Percentiles rank a stretch among this genome's conserved stretches.
phyloP scores from a whole-genome alignment of 768 basidiomycete genomes.

The Grammothele lineata region DNA sequence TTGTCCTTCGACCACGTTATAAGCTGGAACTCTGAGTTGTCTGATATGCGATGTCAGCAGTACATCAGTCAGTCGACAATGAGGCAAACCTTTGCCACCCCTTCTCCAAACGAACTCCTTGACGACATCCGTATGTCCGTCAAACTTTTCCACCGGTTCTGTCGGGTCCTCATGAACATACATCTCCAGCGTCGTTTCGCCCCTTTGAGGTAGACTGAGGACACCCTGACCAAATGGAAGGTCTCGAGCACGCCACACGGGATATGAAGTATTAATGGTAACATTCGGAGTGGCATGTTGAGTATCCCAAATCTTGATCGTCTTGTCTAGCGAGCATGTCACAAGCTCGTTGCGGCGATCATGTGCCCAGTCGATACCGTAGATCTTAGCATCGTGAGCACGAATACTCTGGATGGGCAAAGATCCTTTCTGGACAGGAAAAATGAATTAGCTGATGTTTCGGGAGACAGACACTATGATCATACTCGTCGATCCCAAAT shows the following conservation, averaged over 20 bases:
- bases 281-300: slow-evolving; percentile 23
- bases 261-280: slow-evolving; percentile 71
- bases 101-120: slow-evolving; percentile 98
- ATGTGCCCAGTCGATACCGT: slow-evolving; percentile 97
- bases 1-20: slow-evolving; percentile 89
- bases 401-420: slow-evolving; percentile 69
- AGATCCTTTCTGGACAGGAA: slow-evolving; percentile 74
- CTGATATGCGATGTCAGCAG: slow-evolving; percentile 14
- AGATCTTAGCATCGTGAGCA: slow-evolving; percentile 90
- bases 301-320: slow-evolving; percentile 84
- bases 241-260: slow-evolving; percentile 91
- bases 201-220: slow-evolving; percentile 83
- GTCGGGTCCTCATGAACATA: slow-evolving; percentile 48
- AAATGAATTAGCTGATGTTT: no score
- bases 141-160: slow-evolving; percentile 66
- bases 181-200: slow-evolving; percentile 82
- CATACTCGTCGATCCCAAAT: slow-evolving; percentile 93
- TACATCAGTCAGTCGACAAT: neutral
- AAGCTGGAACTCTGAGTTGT: slow-evolving; percentile 51
- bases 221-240: slow-evolving; percentile 91
- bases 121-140: slow-evolving; percentile 89
- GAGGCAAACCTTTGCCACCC: slow-evolving; percentile 46
- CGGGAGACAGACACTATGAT: slow-evolving; percentile 3
- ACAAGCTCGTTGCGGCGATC: slow-evolving; percentile 70
- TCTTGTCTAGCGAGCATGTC: slow-evolving; percentile 92